A percentile compares a stretch with the other conserved stretches of the same genome.
phyloP scores from a whole-genome alignment of 768 basidiomycete species.

The Sarcodon aspratus region DNA sequence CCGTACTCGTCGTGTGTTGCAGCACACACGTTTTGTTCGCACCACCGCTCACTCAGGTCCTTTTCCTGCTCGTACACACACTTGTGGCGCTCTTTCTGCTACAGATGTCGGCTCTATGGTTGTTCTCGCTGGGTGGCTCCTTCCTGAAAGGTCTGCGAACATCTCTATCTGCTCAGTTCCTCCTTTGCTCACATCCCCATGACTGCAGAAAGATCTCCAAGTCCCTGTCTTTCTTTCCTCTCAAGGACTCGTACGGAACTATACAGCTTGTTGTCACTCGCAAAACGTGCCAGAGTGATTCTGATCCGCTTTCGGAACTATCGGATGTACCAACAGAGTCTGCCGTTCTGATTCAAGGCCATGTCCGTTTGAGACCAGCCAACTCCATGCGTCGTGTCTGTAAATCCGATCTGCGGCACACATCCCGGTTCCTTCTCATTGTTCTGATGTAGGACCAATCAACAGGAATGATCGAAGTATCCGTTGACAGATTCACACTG shows the following conservation, averaged over 20 bases:
- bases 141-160: conserved; percentile 60
- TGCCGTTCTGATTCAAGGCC: conserved; percentile 63
- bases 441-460: conserved; percentile 26
- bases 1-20: no score
- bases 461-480: conserved; percentile 74
- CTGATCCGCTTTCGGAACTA: conserved; percentile 28
- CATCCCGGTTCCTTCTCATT: conserved; percentile 1
- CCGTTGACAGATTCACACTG: conserved; percentile 55
- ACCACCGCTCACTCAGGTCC: conserved; percentile 28
- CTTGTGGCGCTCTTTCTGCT: conserved; percentile 44
- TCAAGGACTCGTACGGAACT: conserved; percentile 68
- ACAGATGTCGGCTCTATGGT: conserved; percentile 45
- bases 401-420: background rate
- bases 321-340: conserved; percentile 67
- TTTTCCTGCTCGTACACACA: conserved; percentile 50
- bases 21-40: no score
- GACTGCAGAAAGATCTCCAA: conserved; percentile 52
- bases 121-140: conserved; percentile 73
- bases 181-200: conserved; percentile 17
- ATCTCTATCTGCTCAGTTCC: conserved; percentile 6
- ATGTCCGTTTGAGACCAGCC: conserved; percentile 51
- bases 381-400: conserved; percentile 49
- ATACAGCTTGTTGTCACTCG: conserved; percentile 67
- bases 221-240: conserved; percentile 72
- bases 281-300: conserved; percentile 9